Conservation (phyloP, 192 early-diverging fungal species). For the Coemansia sp. region DNA sequence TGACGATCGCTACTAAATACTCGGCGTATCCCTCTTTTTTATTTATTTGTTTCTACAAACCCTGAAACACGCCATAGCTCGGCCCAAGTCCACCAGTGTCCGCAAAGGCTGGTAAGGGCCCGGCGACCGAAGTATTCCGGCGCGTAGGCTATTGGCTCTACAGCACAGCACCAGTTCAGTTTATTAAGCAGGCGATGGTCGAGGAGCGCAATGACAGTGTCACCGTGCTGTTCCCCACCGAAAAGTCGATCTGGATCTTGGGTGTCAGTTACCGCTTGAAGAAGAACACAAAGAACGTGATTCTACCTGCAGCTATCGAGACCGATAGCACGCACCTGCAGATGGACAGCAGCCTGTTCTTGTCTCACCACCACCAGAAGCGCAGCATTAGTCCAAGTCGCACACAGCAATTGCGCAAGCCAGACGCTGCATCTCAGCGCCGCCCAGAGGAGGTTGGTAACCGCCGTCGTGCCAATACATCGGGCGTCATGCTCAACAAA, state of each 20-base stretch:
- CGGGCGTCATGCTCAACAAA: conserved; percentile 54
- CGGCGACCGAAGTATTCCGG: conserved; percentile 51
- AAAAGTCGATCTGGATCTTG: conserved; percentile 54
- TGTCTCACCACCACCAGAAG: conserved; percentile 54
- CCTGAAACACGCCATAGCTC: conserved; percentile 31
- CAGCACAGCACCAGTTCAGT: conserved; percentile 58
- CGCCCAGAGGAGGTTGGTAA: conserved; percentile 48
- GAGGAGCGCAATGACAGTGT: conserved; percentile 55
- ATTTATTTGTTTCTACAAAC: neutral
- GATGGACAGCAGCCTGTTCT: conserved; percentile 52
- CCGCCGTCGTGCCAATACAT: conserved; percentile 54
- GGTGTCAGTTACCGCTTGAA: conserved; percentile 54
- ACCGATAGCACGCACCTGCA: conserved; percentile 51
- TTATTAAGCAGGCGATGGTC: conserved; percentile 57
- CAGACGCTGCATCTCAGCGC: conserved; percentile 34
- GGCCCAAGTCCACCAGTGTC: conserved; percentile 45
- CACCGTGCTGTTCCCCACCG: conserved; percentile 51
- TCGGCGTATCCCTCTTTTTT: neutral
- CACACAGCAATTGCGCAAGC: conserved; percentile 30
- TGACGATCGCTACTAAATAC: conserved; percentile 6
- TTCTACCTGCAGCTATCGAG: conserved; percentile 45
- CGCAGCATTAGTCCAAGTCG: conserved; percentile 49
- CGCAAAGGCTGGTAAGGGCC: conserved; percentile 45
- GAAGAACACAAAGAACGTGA: conserved; percentile 49
- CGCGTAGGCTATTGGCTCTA: conserved; percentile 59